A percentile compares a stretch with the other conserved stretches of the same genome.
These are phyloP conservation scores for Phytophthora idaei DNA, from an alignment of 352 stramenopile species.

Conservation along the genomic window DNA sequence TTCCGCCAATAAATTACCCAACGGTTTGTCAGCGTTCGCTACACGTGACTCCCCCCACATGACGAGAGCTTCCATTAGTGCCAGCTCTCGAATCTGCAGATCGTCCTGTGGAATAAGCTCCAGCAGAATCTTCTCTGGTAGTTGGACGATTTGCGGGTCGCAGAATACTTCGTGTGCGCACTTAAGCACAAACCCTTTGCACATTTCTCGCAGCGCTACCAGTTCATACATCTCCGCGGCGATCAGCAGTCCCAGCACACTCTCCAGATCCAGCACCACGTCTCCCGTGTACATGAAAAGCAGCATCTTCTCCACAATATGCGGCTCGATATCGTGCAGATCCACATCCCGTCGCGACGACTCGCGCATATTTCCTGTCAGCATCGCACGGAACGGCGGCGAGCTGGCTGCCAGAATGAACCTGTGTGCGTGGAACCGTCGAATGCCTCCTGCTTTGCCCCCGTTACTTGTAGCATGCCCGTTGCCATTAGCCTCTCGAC, in stretches of 20 bases:
- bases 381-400: constrained; percentile 82
- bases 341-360: constrained; percentile 72
- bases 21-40: constrained; percentile 41
- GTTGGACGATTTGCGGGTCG: constrained; percentile 69
- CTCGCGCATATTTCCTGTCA: constrained; percentile 83
- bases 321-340: constrained; percentile 64
- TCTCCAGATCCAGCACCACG: constrained; percentile 74
- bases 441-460: constrained; percentile 7
- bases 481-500: constrained; percentile 12
- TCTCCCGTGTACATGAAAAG: constrained; percentile 88
- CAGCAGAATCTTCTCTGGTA: constrained; percentile 84
- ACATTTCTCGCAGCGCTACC: constrained; percentile 76
- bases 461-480: constrained; percentile 6
- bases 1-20: constrained; percentile 68
- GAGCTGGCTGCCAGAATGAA: constrained; percentile 89
- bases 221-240: constrained; percentile 88
- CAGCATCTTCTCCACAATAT: constrained; percentile 83
- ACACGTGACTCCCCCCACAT: constrained; percentile 82
- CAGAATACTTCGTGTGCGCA: constrained; percentile 86
- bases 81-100: constrained; percentile 84
- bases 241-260: constrained; percentile 75
- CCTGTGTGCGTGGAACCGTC: constrained; percentile 68
- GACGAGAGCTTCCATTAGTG: constrained; percentile 79
- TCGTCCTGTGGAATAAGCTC: constrained; percentile 85
- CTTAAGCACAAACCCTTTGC: constrained; percentile 82